Percentiles rank a stretch among this genome's conserved stretches.
Evolutionary conservation across 371 early-diverging fungal genomes (phyloP).

Genomic region (Batkoa obscura): DNA sequence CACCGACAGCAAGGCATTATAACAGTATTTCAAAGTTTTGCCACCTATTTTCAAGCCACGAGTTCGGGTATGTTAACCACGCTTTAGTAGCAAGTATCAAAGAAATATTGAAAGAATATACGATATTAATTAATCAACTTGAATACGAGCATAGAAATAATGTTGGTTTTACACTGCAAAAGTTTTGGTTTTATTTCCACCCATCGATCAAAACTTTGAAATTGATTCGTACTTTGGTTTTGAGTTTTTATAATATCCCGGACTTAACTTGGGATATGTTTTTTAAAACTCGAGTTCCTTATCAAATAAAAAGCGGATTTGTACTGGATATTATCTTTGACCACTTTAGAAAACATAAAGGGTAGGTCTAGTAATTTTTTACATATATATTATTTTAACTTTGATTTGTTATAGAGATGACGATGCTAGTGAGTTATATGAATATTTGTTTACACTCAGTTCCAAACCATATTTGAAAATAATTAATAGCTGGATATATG

Average conservation of each 20-base stretch:
- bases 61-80: slow-evolving; percentile 74
- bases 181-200: slow-evolving; percentile 69
- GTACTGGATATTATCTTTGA: slow-evolving; percentile 38
- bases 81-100: slow-evolving; percentile 33
- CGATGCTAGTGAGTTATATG: slow-evolving; percentile 47
- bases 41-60: slow-evolving; percentile 43
- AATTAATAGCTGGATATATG: slow-evolving; percentile 71
- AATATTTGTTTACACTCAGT: slow-evolving; percentile 50
- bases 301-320: slow-evolving; percentile 42
- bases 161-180: slow-evolving; percentile 63
- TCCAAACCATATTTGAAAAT: slow-evolving; percentile 64
- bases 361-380: slow-evolving; percentile 16
- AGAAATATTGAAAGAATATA: slow-evolving; percentile 38
- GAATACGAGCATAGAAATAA: slow-evolving; percentile 64
- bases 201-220: slow-evolving; percentile 52
- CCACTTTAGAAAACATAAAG: slow-evolving; percentile 33
- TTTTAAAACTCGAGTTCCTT: slow-evolving; percentile 19
- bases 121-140: slow-evolving; percentile 72
- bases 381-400: neutral
- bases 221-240: slow-evolving; percentile 37
- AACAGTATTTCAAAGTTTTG: slow-evolving; percentile 49
- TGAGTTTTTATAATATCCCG: too few species aligned
- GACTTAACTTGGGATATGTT: slow-evolving; percentile 12
- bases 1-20: slow-evolving; percentile 58
- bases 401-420: slow-evolving; percentile 29